Evolutionary conservation across 768 basidiomycete genomes (phyloP), one percentile per base, ranked within the genome.

Genomic region (Rossbeevera mucosa): DNA sequence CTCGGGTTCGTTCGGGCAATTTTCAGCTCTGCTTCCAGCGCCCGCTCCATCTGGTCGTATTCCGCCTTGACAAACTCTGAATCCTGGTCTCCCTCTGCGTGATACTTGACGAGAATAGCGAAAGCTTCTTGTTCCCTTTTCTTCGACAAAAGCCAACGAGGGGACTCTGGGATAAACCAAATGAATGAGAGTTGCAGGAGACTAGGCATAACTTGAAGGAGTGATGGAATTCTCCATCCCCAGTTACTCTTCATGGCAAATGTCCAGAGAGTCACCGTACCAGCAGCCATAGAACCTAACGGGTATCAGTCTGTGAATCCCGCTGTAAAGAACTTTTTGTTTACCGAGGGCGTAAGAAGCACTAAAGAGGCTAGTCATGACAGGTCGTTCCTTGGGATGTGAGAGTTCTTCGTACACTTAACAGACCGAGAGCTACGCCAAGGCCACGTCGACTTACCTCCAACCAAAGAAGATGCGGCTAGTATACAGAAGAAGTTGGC

Each of bases 51-150:
- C 64, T 82, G 74, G 4, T 72, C 69, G 56, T 73, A 82, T 55
- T 83, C 81, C 0, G 80, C 78, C 58, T 78, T 78, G 45, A 79
- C 80, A 44, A 83, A 78, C 56, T 79, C 78, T 2, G 77, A 77
- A 5, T 36, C 20, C 14, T 42, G 60, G 56, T 84, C 75, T 2
- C 81, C 41, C 14, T 42, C 41, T 22, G 20, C 41, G 14, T 42
- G 21, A 12, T 22, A 42, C 21, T 42, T 42, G 0, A 22, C 41
- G 20, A 42, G 41, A 42, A 42, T 14, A 3, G 41, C 41, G 3
- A 21, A 42, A 14, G 41, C 41, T 42, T 42, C 41, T 3, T 42
- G 6, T 0, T 21, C 20, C 14, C 41, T 42, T 5, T n/a, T n/a
- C 21, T 13, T 42, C 12, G 41, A 42, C 21, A 42, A 13, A 20